These are phyloP conservation scores for Magnolia kwangsiensis DNA, from an alignment of 164 flowering plant species.

Conservation along the genomic window DNA sequence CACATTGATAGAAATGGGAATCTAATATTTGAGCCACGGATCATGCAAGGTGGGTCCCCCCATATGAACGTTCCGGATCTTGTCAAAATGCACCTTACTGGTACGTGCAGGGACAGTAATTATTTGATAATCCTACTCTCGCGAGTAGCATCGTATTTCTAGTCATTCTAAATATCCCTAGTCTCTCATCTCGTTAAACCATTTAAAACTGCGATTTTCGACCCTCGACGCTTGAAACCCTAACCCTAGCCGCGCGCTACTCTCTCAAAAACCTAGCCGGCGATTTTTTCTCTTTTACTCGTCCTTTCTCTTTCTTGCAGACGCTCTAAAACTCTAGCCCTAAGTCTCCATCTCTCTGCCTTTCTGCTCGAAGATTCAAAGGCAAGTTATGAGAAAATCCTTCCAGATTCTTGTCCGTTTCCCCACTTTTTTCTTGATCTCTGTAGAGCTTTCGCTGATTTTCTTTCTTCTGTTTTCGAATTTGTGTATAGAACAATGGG, in stretches of 20 bases:
- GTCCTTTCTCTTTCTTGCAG: neutral
- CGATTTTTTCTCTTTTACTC: neutral
- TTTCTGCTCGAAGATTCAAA: neutral
- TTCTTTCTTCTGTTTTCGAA: neutral
- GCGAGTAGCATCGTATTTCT: neutral
- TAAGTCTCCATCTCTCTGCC: neutral
- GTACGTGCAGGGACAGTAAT: neutral
- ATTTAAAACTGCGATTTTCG: no score
- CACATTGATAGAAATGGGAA: no score
- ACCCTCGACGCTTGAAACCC: neutral
- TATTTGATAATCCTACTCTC: neutral
- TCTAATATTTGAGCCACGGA: no score
- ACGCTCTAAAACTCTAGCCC: neutral
- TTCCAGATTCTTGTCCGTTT: neutral
- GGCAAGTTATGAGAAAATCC: neutral
- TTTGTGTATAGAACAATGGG: conserved; percentile 35
- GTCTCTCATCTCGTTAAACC: neutral
- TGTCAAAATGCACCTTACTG: no score
- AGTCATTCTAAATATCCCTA: neutral
- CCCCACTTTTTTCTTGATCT: neutral
- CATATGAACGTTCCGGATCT: no score
- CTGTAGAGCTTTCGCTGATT: neutral
- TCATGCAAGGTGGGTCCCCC: no score
- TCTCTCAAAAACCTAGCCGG: neutral
- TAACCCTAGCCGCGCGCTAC: neutral